These are phyloP conservation scores for Shiraia bambusicola DNA, from an alignment of 2,329 filamentous ascomycete genomes.

Conservation along the genomic window DNA sequence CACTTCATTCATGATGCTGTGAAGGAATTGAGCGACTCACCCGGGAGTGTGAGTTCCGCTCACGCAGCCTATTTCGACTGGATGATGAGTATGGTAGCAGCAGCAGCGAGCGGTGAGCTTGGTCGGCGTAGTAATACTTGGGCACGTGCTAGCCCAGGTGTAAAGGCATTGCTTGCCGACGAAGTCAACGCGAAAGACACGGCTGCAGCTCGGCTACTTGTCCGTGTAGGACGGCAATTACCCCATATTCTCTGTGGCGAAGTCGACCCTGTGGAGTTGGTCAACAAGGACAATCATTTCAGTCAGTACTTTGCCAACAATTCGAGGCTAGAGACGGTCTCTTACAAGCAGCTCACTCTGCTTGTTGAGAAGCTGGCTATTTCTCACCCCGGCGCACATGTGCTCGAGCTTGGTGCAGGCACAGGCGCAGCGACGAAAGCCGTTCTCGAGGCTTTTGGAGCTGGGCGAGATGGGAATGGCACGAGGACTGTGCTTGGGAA, in stretches of 20 bases:
- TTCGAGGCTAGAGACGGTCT: neutral
- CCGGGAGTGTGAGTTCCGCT: constrained; percentile 1
- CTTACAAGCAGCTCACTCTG: constrained; percentile 1
- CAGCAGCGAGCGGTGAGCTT: neutral
- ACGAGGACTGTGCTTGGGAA: no score
- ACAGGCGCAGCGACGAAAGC: constrained; percentile 14
- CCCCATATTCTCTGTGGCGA: constrained; percentile 3
- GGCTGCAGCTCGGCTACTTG: neutral
- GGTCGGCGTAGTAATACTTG: constrained; percentile 1
- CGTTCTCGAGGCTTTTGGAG: neutral
- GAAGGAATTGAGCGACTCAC: neutral
- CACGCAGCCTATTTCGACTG: constrained; percentile 4
- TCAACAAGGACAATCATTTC: constrained; percentile 6
- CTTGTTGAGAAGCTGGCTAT: neutral
- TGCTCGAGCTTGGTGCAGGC: constrained; percentile 10
- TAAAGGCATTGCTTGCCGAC: constrained; percentile 2
- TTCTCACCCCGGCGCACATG: constrained; percentile 1
- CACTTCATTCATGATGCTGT: constrained; percentile 3
- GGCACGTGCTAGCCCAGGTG: neutral
- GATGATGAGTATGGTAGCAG: constrained; percentile 1
- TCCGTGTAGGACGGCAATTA: constrained; percentile 5
- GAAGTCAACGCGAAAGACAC: neutral
- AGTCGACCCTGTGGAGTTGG: constrained; percentile 7
- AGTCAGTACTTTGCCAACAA: constrained; percentile 4
- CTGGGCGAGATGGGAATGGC: neutral